Evolutionary conservation across 495 filamentous ascomycete genomes (phyloP).

Genomic region (Thermochaetoides thermophila): DNA sequence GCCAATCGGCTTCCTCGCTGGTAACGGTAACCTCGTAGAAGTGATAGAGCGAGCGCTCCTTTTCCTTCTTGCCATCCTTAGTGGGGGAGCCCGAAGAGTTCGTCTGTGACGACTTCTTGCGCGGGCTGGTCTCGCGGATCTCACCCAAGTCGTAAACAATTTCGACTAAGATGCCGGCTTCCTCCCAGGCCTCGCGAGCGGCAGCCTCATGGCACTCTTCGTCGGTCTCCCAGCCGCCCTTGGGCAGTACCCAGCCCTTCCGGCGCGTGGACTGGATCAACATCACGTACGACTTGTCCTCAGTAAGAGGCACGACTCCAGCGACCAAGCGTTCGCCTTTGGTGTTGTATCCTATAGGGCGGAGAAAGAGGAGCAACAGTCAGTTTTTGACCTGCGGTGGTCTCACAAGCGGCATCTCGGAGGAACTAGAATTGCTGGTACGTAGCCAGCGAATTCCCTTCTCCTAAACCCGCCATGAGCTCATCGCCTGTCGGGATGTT

Average conservation of each 20-base stretch:
- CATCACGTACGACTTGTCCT: slow-evolving; percentile 58
- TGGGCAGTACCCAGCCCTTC: slow-evolving; percentile 85
- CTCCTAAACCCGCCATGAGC: neutral
- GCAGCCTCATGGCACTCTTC: slow-evolving; percentile 49
- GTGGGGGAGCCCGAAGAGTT: slow-evolving; percentile 1
- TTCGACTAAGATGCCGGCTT: slow-evolving; percentile 77
- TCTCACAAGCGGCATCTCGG: no score
- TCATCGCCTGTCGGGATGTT: neutral
- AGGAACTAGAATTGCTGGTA: no score
- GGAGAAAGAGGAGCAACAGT: slow-evolving; percentile 17
- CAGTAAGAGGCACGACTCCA: slow-evolving; percentile 68
- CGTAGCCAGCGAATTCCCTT: no score
- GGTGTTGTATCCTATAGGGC: slow-evolving; percentile 61
- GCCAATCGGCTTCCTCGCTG: slow-evolving; percentile 74
- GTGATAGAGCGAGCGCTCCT: slow-evolving; percentile 64
- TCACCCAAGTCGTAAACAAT: slow-evolving; percentile 71
- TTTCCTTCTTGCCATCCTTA: slow-evolving; percentile 29
- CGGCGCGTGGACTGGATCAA: slow-evolving; percentile 85
- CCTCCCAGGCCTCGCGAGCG: slow-evolving; percentile 88
- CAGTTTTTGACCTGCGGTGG: slow-evolving; percentile 15
- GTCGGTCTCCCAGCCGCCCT: slow-evolving; percentile 94
- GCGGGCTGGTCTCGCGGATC: slow-evolving; percentile 61
- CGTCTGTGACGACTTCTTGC: slow-evolving; percentile 30
- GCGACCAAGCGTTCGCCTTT: slow-evolving; percentile 92
- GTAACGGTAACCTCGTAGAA: slow-evolving; percentile 81